Conservation (phyloP, 768 basidiomycete genomes). For the Suillus luteus region DNA sequence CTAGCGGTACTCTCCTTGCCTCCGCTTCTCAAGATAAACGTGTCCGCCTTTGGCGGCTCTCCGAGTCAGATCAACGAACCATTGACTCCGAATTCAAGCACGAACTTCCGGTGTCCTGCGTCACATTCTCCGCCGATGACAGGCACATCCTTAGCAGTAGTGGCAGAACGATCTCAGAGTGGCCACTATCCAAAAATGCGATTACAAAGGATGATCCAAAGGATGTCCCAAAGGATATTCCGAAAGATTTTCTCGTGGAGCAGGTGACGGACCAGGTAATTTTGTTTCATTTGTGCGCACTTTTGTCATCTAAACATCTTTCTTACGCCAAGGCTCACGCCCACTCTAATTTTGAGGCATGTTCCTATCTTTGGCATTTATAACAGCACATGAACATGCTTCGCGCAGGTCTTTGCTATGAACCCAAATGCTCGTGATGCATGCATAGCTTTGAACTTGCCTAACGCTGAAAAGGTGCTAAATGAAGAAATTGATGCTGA, state of each 20-base stretch:
- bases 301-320: not conserved
- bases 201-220: not conserved
- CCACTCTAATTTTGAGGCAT: not conserved
- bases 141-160: not conserved
- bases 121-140: not conserved
- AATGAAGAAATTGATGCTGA: not conserved
- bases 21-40: not conserved
- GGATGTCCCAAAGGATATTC: not conserved
- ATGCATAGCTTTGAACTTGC: not conserved
- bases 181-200: not conserved
- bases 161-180: not conserved
- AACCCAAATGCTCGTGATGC: not conserved
- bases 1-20: not conserved
- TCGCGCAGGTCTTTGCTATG: not conserved
- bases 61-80: not conserved
- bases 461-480: not conserved
- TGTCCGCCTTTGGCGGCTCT: not conserved
- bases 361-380: not conserved
- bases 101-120: rapidly evolving
- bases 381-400: not conserved
- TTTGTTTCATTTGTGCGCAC: not conserved
- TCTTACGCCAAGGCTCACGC: not conserved
- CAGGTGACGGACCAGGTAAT: not conserved
- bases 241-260: not conserved
- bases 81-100: not conserved